These are phyloP conservation scores for Suillus discolor DNA, from an alignment of 768 basidiomycete species.

Conservation along the genomic window DNA sequence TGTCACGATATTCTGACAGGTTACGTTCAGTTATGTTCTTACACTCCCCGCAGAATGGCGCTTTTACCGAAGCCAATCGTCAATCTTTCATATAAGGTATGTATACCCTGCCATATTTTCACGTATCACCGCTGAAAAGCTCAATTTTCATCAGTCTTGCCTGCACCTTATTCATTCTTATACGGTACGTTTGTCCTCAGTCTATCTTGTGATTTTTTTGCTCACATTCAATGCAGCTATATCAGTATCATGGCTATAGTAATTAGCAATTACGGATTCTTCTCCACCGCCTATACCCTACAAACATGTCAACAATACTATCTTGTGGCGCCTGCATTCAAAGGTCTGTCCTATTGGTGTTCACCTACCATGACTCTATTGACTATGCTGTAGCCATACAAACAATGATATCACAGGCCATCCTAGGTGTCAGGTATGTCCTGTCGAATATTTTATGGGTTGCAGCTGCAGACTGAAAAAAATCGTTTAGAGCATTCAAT, in stretches of 20 bases:
- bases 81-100: conserved; percentile 30
- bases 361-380: background rate
- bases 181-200: conserved; percentile 23
- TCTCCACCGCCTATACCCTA: conserved; percentile 50
- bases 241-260: conserved; percentile 49
- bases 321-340: conserved; percentile 57
- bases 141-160: conserved; percentile 23
- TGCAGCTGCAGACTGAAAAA: background rate
- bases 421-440: conserved; percentile 60
- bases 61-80: conserved; percentile 33
- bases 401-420: conserved; percentile 64
- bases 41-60: conserved; percentile 36
- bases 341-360: conserved; percentile 43
- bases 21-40: conserved; percentile 29
- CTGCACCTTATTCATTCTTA: conserved; percentile 35
- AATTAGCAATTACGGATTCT: conserved; percentile 61
- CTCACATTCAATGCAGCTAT: conserved; percentile 23
- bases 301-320: conserved; percentile 50
- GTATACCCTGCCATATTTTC: background rate
- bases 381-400: conserved; percentile 49
- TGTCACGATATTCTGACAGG: background rate
- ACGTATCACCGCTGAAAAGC: background rate
- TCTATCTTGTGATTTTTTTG: background rate
- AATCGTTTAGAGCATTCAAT: conserved; percentile 51
- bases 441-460: background rate